Conservation (phyloP, 2,329 filamentous ascomycete species). For the Lasiodiplodia sp. region DNA sequence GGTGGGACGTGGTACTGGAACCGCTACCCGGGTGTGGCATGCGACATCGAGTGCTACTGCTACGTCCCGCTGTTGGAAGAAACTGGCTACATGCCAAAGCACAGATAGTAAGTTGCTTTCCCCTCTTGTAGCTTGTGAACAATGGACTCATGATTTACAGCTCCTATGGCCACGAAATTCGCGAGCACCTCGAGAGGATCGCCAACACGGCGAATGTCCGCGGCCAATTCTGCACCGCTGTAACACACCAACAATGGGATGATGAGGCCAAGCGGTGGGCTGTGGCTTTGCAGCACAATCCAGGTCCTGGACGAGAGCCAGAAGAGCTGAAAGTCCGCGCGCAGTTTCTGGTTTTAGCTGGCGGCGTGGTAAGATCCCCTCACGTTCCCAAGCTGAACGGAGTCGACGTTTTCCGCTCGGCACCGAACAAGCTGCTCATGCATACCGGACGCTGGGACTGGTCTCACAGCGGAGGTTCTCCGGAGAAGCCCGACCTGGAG, state of each 20-base stretch:
- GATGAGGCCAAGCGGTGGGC: neutral
- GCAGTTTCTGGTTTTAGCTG: neutral
- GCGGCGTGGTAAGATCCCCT: neutral
- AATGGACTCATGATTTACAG: neutral
- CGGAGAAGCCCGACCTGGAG: slow-evolving; percentile 31
- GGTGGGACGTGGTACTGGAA: slow-evolving; percentile 43
- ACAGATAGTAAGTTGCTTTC: slow-evolving; percentile 48
- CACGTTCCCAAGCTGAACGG: neutral
- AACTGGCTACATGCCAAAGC: slow-evolving; percentile 39
- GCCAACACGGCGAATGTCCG: neutral
- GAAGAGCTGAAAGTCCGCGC: neutral
- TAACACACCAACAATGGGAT: neutral
- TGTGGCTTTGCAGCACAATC: neutral
- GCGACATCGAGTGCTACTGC: slow-evolving; percentile 33
- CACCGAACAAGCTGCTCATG: neutral
- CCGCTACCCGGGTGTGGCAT: slow-evolving; percentile 38
- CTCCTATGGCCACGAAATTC: neutral
- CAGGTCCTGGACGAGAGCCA: neutral
- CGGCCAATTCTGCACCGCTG: neutral
- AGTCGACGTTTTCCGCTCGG: neutral
- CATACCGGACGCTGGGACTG: slow-evolving; percentile 45
- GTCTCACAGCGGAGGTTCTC: neutral
- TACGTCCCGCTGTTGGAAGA: slow-evolving; percentile 53
- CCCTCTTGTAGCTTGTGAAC: neutral
- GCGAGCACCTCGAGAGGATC: neutral